phyloP scores from a whole-genome alignment of 106 monocot species.

The Phalaenopsis aphrodite region DNA sequence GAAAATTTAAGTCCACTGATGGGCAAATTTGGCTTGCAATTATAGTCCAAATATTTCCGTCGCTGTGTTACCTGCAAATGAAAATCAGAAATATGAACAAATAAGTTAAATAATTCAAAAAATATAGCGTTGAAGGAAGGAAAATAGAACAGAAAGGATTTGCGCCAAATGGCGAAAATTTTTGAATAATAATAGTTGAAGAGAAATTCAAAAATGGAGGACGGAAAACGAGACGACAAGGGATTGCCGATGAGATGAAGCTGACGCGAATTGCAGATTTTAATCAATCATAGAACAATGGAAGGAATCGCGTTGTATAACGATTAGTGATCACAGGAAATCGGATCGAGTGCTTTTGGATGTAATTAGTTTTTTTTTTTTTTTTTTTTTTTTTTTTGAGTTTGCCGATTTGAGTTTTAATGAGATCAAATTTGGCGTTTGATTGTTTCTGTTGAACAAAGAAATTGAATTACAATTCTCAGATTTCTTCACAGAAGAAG shows the following conservation, averaged over 20 bases:
- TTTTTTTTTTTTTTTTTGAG: background rate
- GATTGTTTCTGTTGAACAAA: background rate
- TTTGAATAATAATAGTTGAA: too few species aligned
- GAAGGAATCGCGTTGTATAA: background rate
- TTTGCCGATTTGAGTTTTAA: background rate
- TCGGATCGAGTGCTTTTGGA: background rate
- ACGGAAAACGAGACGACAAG: background rate
- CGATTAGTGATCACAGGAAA: background rate
- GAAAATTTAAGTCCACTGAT: background rate
- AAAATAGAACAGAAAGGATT: background rate
- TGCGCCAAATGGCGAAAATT: too few species aligned
- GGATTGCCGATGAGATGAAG: background rate
- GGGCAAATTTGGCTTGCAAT: background rate
- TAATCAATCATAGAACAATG: background rate
- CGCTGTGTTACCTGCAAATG: background rate
- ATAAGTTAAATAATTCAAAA: background rate
- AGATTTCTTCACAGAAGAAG: background rate
- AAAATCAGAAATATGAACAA: background rate
- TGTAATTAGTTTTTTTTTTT: too few species aligned
- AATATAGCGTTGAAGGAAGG: background rate
- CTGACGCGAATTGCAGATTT: background rate
- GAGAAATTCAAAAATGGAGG: background rate
- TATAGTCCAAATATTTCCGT: background rate
- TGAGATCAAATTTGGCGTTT: background rate
- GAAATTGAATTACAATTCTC: background rate